phyloP scores from a whole-genome alignment of 148 eudicot genomes.

The Rhododendron mucronatum region DNA sequence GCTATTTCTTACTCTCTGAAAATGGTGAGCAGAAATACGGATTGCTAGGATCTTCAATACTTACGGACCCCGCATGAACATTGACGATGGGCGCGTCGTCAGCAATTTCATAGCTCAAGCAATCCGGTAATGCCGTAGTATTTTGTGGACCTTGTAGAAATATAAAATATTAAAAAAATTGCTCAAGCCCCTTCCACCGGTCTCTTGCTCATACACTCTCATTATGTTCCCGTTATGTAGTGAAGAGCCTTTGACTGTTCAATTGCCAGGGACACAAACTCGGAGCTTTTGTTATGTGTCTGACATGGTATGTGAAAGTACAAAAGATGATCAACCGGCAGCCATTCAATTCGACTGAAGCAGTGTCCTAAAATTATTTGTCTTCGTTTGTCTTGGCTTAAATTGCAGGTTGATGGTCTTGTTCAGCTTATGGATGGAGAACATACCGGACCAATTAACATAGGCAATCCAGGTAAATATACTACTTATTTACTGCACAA shows the following conservation, averaged over 20 bases:
- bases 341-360: background rate
- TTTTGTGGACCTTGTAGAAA: background rate
- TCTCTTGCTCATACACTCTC: background rate
- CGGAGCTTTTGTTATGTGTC: slow-evolving; percentile 93
- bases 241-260: slow-evolving; percentile 85
- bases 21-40: slow-evolving; percentile 60
- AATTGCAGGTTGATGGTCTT: slow-evolving; percentile 73
- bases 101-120: slow-evolving; percentile 99
- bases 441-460: slow-evolving; percentile 77
- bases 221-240: slow-evolving; percentile 26
- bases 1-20: background rate
- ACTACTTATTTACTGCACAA: background rate
- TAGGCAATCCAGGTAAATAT: slow-evolving; percentile 78
- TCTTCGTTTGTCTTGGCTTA: background rate
- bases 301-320: slow-evolving; percentile 65
- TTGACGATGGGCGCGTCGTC: slow-evolving; percentile 98
- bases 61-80: slow-evolving; percentile 97
- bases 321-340: background rate
- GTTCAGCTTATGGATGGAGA: slow-evolving; percentile 81
- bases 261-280: slow-evolving; percentile 90
- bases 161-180: background rate
- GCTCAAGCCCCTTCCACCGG: background rate
- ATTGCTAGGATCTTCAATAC: slow-evolving; percentile 96
- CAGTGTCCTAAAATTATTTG: background rate
- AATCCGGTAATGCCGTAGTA: slow-evolving; percentile 44